These are phyloP conservation scores for Podaxis mareebaensis DNA, from an alignment of 768 basidiomycete genomes.

Conservation along the genomic window DNA sequence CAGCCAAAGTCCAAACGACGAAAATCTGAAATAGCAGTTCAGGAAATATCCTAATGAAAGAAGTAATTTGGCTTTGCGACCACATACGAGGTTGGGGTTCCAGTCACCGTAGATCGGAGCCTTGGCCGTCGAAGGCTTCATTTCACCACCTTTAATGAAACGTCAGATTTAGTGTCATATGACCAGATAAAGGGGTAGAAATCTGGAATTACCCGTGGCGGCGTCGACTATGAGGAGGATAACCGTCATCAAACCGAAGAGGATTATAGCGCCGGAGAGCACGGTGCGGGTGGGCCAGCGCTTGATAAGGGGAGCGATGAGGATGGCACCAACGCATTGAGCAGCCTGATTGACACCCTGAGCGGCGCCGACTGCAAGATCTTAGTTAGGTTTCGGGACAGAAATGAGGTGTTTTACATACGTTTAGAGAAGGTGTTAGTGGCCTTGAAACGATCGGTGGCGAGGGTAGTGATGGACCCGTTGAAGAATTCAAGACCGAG, in stretches of 20 bases:
- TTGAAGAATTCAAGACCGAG: slow-evolving; percentile 36
- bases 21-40: slow-evolving; percentile 24
- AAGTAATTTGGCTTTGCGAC: neutral
- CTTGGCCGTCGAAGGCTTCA: slow-evolving; percentile 24
- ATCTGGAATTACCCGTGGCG: slow-evolving; percentile 22
- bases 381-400: neutral
- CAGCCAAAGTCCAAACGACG: slow-evolving; percentile 33
- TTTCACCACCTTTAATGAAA: slow-evolving; percentile 24
- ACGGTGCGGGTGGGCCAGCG: slow-evolving; percentile 32
- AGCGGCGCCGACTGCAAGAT: slow-evolving; percentile 29
- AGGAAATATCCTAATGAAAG: neutral
- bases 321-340: slow-evolving; percentile 35
- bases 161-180: neutral
- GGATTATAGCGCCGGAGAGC: slow-evolving; percentile 25
- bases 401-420: slow-evolving; percentile 13
- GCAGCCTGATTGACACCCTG: slow-evolving; percentile 34
- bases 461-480: slow-evolving; percentile 33
- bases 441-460: slow-evolving; percentile 32
- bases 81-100: slow-evolving; percentile 29
- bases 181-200: neutral
- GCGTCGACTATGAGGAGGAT: slow-evolving; percentile 34
- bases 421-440: slow-evolving; percentile 29
- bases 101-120: slow-evolving; percentile 27
- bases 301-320: slow-evolving; percentile 33
- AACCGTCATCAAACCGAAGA: slow-evolving; percentile 31